Evolutionary conservation across 495 filamentous ascomycete species (phyloP), one percentile per base, ranked within the genome.

Genomic region (Pyrenopolyporus hunteri): DNA sequence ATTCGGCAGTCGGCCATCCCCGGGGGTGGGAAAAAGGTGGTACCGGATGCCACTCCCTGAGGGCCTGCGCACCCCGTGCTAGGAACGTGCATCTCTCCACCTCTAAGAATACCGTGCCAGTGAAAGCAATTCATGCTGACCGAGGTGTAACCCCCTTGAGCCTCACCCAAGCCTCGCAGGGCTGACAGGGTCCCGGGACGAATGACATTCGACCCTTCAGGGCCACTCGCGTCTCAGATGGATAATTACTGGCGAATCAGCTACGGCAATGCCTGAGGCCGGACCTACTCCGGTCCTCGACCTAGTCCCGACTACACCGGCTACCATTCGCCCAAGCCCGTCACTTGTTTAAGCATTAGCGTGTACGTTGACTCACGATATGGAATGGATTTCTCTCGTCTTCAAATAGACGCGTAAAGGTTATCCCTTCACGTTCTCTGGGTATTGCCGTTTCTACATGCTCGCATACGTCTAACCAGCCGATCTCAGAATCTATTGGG

Each of bases 401-500:
- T 71, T 66, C 35, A 42, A 49, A 54, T 67, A 63, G 63, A 69
- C 59, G 61, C 43, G 50, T 59, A 39, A 64, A 40, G 36, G 45
- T 51, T 56, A 58, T n/a, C 33, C 52, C 32, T 31, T 25, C 43
- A 14, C 50, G 40, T 20, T 14, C 32, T 64, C 32, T 64, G 69
- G 57, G 67, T 59, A 70, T 70, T 71, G 63, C 61, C 69, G 46
- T 61, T 42, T 42, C 55, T 65, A 59, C 55, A 31, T 56, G 31
- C 50, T 50, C 44, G n/a, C 29, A 28, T 33, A 31, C 39, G 17
- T 66, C 57, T 66, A 57, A 57, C 63, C 63, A 53, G 57, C 58
- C 63, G 46, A 66, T 60, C 57, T 68, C 36, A n/a, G 25, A 60
- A 58, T 66, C 57, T 66, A 66, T 53, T 47, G 49, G 54, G 53